phyloP scores from a whole-genome alignment of 306 rosid species.

The Cicer yamashitae region DNA sequence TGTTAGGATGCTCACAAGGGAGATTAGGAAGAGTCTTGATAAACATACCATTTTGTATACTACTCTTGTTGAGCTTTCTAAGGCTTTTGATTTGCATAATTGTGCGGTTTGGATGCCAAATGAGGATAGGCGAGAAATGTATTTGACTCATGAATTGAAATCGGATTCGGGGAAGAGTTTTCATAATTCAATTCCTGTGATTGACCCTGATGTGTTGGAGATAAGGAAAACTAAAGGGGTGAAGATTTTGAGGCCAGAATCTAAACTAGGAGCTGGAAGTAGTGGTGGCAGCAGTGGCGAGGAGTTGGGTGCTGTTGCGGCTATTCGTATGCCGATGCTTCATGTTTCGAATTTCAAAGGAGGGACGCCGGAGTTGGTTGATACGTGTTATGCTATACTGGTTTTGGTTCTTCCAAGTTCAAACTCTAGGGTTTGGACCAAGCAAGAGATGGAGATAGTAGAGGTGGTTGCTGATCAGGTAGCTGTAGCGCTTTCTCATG shows the following conservation, averaged over 20 bases:
- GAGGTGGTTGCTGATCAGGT: conserved; percentile 94
- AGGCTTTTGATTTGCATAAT: conserved; percentile 68
- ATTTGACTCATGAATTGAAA: conserved; percentile 73
- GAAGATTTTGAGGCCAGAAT: conserved; percentile 66
- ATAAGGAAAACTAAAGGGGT: conserved; percentile 62
- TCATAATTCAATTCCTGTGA: conserved; percentile 58
- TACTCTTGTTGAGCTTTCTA: conserved; percentile 84
- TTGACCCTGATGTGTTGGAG: conserved; percentile 65
- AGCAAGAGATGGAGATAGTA: conserved; percentile 71
- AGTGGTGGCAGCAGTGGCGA: conserved; percentile 53
- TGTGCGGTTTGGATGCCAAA: conserved; percentile 92
- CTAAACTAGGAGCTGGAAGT: conserved; percentile 70
- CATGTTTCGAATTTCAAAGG: conserved; percentile 80
- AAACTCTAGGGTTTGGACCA: conserved; percentile 59
- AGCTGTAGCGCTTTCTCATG: conserved; percentile 86
- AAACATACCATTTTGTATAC: conserved; percentile 77
- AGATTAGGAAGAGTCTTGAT: conserved; percentile 78
- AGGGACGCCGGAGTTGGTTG: conserved; percentile 74
- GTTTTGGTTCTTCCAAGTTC: conserved; percentile 72
- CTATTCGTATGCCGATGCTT: conserved; percentile 85
- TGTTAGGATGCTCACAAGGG: conserved; percentile 81
- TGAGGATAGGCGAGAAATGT: conserved; percentile 60
- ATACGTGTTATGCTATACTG: conserved; percentile 71
- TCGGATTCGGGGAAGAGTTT: conserved; percentile 38
- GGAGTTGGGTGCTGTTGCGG: conserved; percentile 68